Evolutionary conservation across 805 yeast species (phyloP).

Genomic region (Saccharomyces eubayanus): DNA sequence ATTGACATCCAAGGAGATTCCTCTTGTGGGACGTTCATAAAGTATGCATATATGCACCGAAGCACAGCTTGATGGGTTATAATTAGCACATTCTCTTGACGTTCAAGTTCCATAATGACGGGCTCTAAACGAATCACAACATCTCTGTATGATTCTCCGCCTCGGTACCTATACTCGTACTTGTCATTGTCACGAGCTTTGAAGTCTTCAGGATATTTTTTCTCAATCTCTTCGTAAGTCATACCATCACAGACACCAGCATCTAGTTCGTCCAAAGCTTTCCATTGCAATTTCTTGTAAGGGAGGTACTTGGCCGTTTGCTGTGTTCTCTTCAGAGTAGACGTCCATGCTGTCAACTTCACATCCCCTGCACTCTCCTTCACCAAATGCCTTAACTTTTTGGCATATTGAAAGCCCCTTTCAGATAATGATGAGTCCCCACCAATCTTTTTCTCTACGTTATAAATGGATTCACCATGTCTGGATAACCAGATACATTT

Average conservation of each 20-base stretch:
- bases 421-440: constrained; percentile 84
- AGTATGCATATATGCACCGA: constrained; percentile 93
- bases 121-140: constrained; percentile 94
- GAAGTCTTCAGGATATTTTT: constrained; percentile 84
- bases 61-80: constrained; percentile 97
- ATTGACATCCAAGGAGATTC: constrained; percentile 99
- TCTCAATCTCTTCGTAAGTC: constrained; percentile 89
- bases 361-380: constrained; percentile 49
- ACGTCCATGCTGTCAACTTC: constrained; percentile 87
- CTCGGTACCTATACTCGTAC: constrained; percentile 90
- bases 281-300: constrained; percentile 83
- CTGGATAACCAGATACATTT: constrained; percentile 88
- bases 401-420: constrained; percentile 78
- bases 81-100: constrained; percentile 90
- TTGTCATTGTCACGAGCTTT: constrained; percentile 92
- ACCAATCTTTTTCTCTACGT: constrained; percentile 89
- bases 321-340: constrained; percentile 83
- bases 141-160: constrained; percentile 95
- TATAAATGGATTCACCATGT: constrained; percentile 91
- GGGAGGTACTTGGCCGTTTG: constrained; percentile 83
- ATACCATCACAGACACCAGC: constrained; percentile 97
- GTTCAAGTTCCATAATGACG: constrained; percentile 94
- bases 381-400: constrained; percentile 70
- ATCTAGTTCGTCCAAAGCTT: constrained; percentile 92
- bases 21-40: constrained; percentile 97